phyloP scores from a whole-genome alignment of 192 early-diverging fungal species.

The Coemansia interrupta region DNA sequence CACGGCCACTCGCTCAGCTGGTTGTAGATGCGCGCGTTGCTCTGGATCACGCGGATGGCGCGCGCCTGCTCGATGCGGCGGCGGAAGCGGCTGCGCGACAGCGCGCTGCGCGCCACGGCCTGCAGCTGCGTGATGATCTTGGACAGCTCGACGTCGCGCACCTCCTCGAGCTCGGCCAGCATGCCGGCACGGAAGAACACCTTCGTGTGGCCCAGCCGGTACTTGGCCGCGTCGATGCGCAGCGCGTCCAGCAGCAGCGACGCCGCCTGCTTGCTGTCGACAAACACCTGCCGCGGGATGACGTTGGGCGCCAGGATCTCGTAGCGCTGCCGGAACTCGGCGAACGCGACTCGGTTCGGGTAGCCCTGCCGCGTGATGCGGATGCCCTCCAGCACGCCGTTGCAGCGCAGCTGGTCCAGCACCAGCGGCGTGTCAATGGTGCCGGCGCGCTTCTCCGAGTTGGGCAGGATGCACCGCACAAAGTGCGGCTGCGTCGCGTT shows the following conservation, averaged over 20 bases:
- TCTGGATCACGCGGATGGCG: slow-evolving; percentile 91
- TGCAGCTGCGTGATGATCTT: slow-evolving; percentile 82
- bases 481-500: slow-evolving; percentile 93
- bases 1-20: slow-evolving; percentile 88
- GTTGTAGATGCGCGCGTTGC: slow-evolving; percentile 88
- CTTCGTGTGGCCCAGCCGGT: slow-evolving; percentile 86
- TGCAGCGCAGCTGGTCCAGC: slow-evolving; percentile 90
- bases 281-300: slow-evolving; percentile 75
- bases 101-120: slow-evolving; percentile 78
- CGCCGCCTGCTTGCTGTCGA: slow-evolving; percentile 85
- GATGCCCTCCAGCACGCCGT: slow-evolving; percentile 97
- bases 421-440: slow-evolving; percentile 80
- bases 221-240: slow-evolving; percentile 75
- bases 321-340: slow-evolving; percentile 91
- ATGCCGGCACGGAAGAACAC: slow-evolving; percentile 97
- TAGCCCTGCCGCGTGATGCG: slow-evolving; percentile 93
- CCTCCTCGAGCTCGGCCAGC: slow-evolving; percentile 90
- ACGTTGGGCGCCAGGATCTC: slow-evolving; percentile 81
- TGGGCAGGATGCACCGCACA: slow-evolving; percentile 97
- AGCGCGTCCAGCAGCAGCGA: slow-evolving; percentile 73
- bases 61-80: slow-evolving; percentile 71
- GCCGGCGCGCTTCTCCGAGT: slow-evolving; percentile 83
- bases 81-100: slow-evolving; percentile 71
- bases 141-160: slow-evolving; percentile 76
- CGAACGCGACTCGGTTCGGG: slow-evolving; percentile 88